Base-by-base conservation (phyloP, 495 filamentous ascomycete species). In the Eremomyces bilateralis region DNA sequence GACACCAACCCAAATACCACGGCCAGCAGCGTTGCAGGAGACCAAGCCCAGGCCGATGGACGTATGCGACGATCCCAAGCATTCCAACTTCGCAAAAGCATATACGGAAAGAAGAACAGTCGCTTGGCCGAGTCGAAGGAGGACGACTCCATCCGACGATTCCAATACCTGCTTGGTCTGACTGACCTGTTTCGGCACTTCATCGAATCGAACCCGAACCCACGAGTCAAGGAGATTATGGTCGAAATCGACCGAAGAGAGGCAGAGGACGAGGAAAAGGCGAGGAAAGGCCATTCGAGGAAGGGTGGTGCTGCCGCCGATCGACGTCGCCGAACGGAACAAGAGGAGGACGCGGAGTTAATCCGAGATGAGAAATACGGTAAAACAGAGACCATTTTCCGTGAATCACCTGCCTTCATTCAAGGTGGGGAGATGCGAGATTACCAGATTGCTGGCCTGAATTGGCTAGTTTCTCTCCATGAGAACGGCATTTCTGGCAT, bases 401-500 rank as follows among this genome's bases (percentile, higher is more conserved):
- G 82, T 31, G 88, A 93, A 36, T 94, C 85, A 3, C 90, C 90
- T 11, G 59, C 67, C 15, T 97, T 79, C 54, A 71, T 97, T 37
- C 61, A 90, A n/a, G 70, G 71, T 34, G 79, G 78, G 29, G 58
- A 67, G 35, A 92, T 97, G 76, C 76, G 88, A 46, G 88, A 97
- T 46, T 97, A 97, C 51, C 88, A 97, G 52, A 62, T 97, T 43
- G 75, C 77, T 11, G 88, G 88, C 35, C 51, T 97, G 41, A 97
- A 97, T 48, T 97, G 88, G 88, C 69, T 97, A n/a, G 80, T 95
- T 39, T 93, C 84, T 1, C 65, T 97, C 8, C 88, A 97, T 48
- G 88, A 95, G 56, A 97, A 97, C 48, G 88, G 88, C 56, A 97
- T 97, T 44, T 94, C 85, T 17, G 88, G 88, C 35, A 97, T 97